These are phyloP conservation scores for Dioszegia crocea DNA, from an alignment of 768 basidiomycete genomes.

Conservation along the genomic window DNA sequence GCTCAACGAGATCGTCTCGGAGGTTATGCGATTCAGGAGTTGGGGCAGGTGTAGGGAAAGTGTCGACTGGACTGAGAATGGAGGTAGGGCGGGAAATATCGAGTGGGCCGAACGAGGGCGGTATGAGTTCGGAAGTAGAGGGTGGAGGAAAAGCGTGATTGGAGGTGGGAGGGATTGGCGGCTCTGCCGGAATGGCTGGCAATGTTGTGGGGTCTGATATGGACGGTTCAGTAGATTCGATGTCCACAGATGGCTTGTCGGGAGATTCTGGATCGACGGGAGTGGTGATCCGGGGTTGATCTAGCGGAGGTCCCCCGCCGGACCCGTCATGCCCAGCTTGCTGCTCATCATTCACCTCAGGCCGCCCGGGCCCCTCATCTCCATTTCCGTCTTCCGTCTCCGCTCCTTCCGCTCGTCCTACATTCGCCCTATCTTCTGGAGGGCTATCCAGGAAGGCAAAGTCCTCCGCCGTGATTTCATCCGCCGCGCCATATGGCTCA, in stretches of 20 bases:
- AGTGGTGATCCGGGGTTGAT: too few relatives aligned
- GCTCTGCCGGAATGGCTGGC: too few relatives aligned
- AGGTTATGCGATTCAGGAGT: conserved; percentile 25
- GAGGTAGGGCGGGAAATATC: background rate
- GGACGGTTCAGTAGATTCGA: too few relatives aligned
- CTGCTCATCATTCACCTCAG: too few relatives aligned
- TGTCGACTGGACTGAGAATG: conserved; percentile 13
- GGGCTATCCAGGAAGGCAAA: conserved; percentile 29
- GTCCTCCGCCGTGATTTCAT: conserved; percentile 25
- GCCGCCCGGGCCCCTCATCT: background rate
- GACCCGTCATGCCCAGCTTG: too few relatives aligned
- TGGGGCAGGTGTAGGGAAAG: conserved; percentile 27
- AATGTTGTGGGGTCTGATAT: background rate
- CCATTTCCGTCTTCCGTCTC: background rate
- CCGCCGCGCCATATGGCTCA: background rate
- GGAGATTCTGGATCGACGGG: too few relatives aligned
- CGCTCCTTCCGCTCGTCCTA: background rate
- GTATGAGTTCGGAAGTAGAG: conserved; percentile 18
- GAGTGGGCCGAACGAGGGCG: conserved; percentile 21
- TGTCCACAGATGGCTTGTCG: too few relatives aligned
- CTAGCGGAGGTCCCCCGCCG: too few relatives aligned
- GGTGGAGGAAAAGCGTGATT: background rate
- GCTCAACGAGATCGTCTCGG: conserved; percentile 26
- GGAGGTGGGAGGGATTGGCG: background rate
- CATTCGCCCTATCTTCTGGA: background rate